Base-by-base conservation (phyloP, 2,329 filamentous ascomycete genomes). In the Penicillium aurantiogriseum region DNA sequence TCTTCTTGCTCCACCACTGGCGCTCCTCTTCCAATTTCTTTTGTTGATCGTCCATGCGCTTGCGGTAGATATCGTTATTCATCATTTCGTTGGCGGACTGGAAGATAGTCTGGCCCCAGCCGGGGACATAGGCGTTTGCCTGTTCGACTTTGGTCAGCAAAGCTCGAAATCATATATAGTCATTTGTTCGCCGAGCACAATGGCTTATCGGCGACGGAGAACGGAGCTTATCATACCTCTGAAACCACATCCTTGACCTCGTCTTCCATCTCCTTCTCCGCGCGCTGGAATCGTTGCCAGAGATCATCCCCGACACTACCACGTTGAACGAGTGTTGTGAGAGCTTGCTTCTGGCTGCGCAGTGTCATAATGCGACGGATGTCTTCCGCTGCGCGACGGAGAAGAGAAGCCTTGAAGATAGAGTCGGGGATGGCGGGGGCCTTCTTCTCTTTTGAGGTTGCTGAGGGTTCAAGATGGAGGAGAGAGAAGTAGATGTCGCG, bases 201-300 rank as follows among this genome's bases (percentile, higher is more conserved):
- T 27, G 8, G 5, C 11, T 21, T 46, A 7, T 40, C 40, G 31
- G 49, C 36, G 13, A 51, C 35, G 39, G 45, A 47, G 36, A 46
- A 40, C 31, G 23, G 49, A 54, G 9, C 31, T n/a, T 54, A 29
- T 67, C 82, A 61, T 75, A 95, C 92, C 87, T 97, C 93, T 67
- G 87, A 85, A 35, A 97, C 92, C 25, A 97, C 93, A 76, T 99
- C 94, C 68, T 91, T 86, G 60, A 99, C 82, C 78, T 99, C 94
- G 65, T 92, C 91, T 78, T 99, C 92, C 81, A 97, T 95, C 78
- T 99, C 94, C 80, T 95, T 92, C 83, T 99, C 94, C 0, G 93
- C 94, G 50, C 91, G 85, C 76, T 88, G 78, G 76, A 97, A 96
- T 39, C 93, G 84, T 80, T 97, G 91, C 89, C 92, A 96, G 66